phyloP scores from a whole-genome alignment of 1,139 yeast species.

The Pichia sp. region DNA sequence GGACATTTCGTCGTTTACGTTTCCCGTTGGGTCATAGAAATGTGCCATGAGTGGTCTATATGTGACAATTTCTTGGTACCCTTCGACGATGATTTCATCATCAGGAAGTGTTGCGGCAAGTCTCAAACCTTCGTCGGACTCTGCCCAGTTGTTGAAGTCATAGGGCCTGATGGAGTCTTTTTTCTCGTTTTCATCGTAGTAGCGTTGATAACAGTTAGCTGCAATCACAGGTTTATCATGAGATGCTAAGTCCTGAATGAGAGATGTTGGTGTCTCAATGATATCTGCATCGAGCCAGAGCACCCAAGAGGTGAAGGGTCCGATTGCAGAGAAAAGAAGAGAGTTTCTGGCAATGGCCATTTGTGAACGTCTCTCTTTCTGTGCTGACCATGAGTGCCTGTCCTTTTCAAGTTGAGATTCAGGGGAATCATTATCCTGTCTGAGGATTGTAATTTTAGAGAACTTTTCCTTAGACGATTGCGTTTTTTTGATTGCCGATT shows the following conservation, averaged over 20 bases:
- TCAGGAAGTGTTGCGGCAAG: slow-evolving; percentile 66
- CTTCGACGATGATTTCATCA: slow-evolving; percentile 90
- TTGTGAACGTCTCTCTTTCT: slow-evolving; percentile 77
- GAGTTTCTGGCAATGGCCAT: slow-evolving; percentile 97
- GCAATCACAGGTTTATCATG: slow-evolving; percentile 84
- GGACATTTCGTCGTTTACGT: slow-evolving; percentile 56
- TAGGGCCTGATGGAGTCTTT: slow-evolving; percentile 72
- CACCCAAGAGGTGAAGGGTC: slow-evolving; percentile 90
- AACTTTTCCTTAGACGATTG: slow-evolving; percentile 58
- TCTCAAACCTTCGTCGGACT: slow-evolving; percentile 75
- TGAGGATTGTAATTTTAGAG: slow-evolving; percentile 73
- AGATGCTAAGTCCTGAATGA: slow-evolving; percentile 80
- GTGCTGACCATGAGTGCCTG: slow-evolving; percentile 70
- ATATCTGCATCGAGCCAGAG: slow-evolving; percentile 95
- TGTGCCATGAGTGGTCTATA: slow-evolving; percentile 95
- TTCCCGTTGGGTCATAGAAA: slow-evolving; percentile 62
- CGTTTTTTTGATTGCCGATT: slow-evolving; percentile 62
- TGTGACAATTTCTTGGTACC: slow-evolving; percentile 88
- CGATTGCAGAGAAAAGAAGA: slow-evolving; percentile 77
- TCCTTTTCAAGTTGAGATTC: slow-evolving; percentile 69
- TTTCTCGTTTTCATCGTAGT: slow-evolving; percentile 48
- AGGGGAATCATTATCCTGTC: slow-evolving; percentile 82
- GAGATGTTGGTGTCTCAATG: slow-evolving; percentile 73
- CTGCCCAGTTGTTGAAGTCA: slow-evolving; percentile 96
- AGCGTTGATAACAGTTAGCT: slow-evolving; percentile 91